phyloP scores from a whole-genome alignment of 768 basidiomycete genomes.

The Naganishia vaughanmartiniae region DNA sequence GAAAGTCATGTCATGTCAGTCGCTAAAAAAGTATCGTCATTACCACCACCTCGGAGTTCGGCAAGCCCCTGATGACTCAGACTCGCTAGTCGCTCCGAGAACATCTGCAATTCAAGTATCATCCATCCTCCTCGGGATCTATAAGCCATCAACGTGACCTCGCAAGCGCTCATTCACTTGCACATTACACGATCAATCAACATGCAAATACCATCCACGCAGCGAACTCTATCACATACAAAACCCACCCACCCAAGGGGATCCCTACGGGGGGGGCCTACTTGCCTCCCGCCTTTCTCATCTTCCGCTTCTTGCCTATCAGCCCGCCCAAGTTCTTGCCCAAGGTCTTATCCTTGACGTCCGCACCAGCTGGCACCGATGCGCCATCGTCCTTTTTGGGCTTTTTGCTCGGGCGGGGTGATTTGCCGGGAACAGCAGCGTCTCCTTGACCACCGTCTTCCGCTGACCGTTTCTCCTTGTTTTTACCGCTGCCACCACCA shows the following conservation, averaged over 20 bases:
- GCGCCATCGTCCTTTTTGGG: constrained; percentile 50
- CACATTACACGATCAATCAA: neutral
- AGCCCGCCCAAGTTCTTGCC: constrained; percentile 60
- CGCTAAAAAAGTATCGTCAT: neutral
- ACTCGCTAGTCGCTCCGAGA: neutral
- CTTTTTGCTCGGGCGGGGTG: constrained; percentile 22
- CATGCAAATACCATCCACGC: neutral
- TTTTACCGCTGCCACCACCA: constrained; percentile 33
- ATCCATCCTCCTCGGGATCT: too few species aligned
- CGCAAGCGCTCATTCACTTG: too few species aligned
- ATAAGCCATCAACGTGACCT: too few species aligned
- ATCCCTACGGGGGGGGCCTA: constrained; percentile 10
- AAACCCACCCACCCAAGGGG: neutral
- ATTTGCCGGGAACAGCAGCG: constrained; percentile 26
- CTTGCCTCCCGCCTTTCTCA: constrained; percentile 56
- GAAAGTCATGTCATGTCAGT: too few species aligned
- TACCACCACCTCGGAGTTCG: constrained; percentile 1
- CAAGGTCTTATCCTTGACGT: constrained; percentile 38
- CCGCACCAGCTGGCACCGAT: constrained; percentile 23
- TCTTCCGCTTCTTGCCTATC: constrained; percentile 77
- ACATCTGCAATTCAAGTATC: too few species aligned
- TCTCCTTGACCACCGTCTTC: constrained; percentile 38
- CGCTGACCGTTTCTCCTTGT: constrained; percentile 32
- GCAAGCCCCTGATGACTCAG: neutral
- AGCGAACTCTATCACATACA: neutral